These are phyloP conservation scores for Theobroma grandiflorum DNA, from an alignment of 441 rosid species.

Conservation along the genomic window DNA sequence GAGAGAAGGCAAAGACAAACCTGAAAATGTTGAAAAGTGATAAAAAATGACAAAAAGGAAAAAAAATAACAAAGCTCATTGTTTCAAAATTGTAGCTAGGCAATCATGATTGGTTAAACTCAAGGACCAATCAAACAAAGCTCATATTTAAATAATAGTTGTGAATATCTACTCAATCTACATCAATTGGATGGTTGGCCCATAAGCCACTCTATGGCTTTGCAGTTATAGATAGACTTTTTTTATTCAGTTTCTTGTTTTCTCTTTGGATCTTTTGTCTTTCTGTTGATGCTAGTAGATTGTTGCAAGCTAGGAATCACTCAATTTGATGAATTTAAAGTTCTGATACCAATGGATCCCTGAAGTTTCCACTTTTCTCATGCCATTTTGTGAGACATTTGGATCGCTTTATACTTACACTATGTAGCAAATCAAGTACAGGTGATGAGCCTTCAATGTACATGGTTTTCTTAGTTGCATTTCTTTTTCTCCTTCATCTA, in stretches of 20 bases:
- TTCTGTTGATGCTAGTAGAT: conserved; percentile 6
- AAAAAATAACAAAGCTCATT: background rate
- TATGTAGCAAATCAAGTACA: conserved; percentile 39
- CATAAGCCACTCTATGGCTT: background rate
- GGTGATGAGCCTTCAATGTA: conserved; percentile 54
- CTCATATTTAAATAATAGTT: conserved; percentile 13
- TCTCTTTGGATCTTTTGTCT: background rate
- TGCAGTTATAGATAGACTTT: background rate
- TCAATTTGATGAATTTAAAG: conserved; percentile 30
- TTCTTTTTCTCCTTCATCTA: conserved; percentile 75
- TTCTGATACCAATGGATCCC: conserved; percentile 52
- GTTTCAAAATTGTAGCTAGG: background rate
- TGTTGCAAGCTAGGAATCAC: conserved; percentile 16
- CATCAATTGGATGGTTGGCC: background rate
- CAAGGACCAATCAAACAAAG: background rate
- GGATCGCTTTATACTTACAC: conserved; percentile 64
- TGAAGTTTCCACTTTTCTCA: conserved; percentile 72
- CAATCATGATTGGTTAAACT: background rate
- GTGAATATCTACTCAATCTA: background rate
- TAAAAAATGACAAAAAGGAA: no score
- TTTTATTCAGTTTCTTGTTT: background rate
- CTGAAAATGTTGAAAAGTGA: no score
- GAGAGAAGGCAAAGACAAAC: no score
- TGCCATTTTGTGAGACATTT: conserved; percentile 74
- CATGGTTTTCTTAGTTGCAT: conserved; percentile 68